Evolutionary conservation across 2,329 filamentous ascomycete species (phyloP), one percentile per base, ranked within the genome.

Genomic region (Clarireedia sp.): DNA sequence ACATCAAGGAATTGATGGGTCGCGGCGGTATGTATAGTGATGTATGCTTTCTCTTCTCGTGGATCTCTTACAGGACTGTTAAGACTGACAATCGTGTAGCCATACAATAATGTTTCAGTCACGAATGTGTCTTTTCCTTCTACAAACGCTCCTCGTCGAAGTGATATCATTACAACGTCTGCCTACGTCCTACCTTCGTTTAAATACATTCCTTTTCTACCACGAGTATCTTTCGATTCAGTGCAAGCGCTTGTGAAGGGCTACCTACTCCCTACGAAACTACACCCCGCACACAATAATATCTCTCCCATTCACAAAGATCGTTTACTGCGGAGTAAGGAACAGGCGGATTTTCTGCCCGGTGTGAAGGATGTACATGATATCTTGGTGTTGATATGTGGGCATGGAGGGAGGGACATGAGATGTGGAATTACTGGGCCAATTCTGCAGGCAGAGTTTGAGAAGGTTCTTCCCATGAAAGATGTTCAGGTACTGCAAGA

Each of bases 361-460:
- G 76, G 78, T 1, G 83, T 89, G 5, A 73, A 78, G 10, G 79
- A 83, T 56, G 79, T 87, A 8, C 66, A 79, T 16, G 85, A 90
- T 59, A 76, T 90, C 4, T 64, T 89, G n/a, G 81, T 99, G 29
- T 73, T 97, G 19, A 86, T 96, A 44, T 99, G 94, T 67, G 90
- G 90, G 0, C 94, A 99, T 64, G 87, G 86, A 14, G 83, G 84
- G 2, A 78, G 94, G 10, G 94, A 99, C 67, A 74, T 77, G 64
- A 79, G 94, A 51, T 99, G 94, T 66, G 92, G 94, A 0, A 72
- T 89, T 21, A 76, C 92, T 60, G 91, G 89, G 0, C 90, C 90
- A 0, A 71, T 89, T 1, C 74, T 97, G 14, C 75, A 81, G 62
- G 71, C 71, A 0, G 86, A 90, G 63, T 97, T 97, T 62, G 78